Percentiles rank a stretch among this genome's conserved stretches.
Evolutionary conservation across 352 stramenopile species (phyloP).

Genomic region (Globisporangium radiosum): DNA sequence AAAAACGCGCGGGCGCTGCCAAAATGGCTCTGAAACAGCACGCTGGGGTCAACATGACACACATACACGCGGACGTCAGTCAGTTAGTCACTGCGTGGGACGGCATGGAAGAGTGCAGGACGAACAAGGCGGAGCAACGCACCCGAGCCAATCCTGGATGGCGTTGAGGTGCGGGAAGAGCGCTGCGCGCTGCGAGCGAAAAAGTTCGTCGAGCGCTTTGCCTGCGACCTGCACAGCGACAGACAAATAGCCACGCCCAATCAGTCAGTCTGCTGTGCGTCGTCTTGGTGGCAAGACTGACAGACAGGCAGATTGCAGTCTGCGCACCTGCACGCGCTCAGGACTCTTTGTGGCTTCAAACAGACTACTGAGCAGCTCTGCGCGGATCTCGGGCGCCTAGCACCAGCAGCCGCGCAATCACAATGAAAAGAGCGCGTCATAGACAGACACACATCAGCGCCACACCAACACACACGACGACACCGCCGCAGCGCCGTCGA

Average conservation of each 20-base stretch:
- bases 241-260: background rate
- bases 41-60: conserved; percentile 9
- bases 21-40: conserved; percentile 43
- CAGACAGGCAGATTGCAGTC: too few relatives aligned
- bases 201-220: conserved; percentile 15
- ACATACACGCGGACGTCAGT: background rate
- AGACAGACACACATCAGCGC: background rate
- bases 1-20: conserved; percentile 34
- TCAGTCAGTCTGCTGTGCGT: background rate
- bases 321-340: conserved; percentile 6
- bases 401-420: too few relatives aligned
- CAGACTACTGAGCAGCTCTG: conserved; percentile 41
- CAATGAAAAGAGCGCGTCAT: too few relatives aligned
- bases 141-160: conserved; percentile 71
- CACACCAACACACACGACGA: background rate
- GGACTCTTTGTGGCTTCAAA: conserved; percentile 24
- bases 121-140: background rate
- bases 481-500: background rate
- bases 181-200: conserved; percentile 21
- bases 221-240: conserved; percentile 9
- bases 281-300: too few relatives aligned
- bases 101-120: background rate
- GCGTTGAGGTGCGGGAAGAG: conserved; percentile 39
- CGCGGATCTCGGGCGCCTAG: conserved; percentile 43
- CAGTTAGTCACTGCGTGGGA: too few relatives aligned